A percentile compares a stretch with the other conserved stretches of the same genome.
Conservation (phyloP, 768 basidiomycete species). For the Kwoniella heveanensis region DNA sequence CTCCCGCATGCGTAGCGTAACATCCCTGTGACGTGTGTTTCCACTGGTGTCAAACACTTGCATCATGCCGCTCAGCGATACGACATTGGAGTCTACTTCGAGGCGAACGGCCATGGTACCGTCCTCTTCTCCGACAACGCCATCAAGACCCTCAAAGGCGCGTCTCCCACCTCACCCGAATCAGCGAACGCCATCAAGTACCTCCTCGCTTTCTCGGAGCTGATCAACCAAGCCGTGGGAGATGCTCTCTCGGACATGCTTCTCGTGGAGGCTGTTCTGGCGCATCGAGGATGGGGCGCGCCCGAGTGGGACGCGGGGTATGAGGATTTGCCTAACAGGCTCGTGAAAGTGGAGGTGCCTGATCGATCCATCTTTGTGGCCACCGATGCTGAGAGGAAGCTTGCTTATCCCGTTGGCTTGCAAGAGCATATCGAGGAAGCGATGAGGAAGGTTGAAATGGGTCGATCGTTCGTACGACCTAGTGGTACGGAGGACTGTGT, state of each 20-base stretch:
- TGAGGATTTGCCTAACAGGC: slow-evolving; percentile 86
- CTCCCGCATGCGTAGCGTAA: slow-evolving; percentile 62
- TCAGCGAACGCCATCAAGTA: slow-evolving; percentile 78
- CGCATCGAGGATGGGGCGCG: slow-evolving; percentile 77
- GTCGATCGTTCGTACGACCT: slow-evolving; percentile 90
- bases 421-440: slow-evolving; percentile 81
- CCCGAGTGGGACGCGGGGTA: slow-evolving; percentile 93
- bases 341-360: slow-evolving; percentile 86
- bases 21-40: slow-evolving; percentile 89
- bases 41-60: slow-evolving; percentile 96
- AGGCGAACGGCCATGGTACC: slow-evolving; percentile 98
- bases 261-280: slow-evolving; percentile 86
- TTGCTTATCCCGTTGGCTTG: slow-evolving; percentile 76
- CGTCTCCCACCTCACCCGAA: slow-evolving; percentile 77
- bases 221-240: slow-evolving; percentile 98
- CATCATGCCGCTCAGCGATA: slow-evolving; percentile 95
- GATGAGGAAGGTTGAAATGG: slow-evolving; percentile 74
- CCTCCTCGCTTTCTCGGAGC: slow-evolving; percentile 71
- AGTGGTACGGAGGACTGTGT: slow-evolving; percentile 99
- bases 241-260: slow-evolving; percentile 96
- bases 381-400: slow-evolving; percentile 85
- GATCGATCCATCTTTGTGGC: slow-evolving; percentile 84
- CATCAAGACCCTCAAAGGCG: slow-evolving; percentile 63
- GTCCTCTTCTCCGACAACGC: slow-evolving; percentile 86
- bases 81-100: slow-evolving; percentile 97